These are phyloP conservation scores for Calocybe indica DNA, from an alignment of 768 basidiomycete genomes.

Conservation along the genomic window DNA sequence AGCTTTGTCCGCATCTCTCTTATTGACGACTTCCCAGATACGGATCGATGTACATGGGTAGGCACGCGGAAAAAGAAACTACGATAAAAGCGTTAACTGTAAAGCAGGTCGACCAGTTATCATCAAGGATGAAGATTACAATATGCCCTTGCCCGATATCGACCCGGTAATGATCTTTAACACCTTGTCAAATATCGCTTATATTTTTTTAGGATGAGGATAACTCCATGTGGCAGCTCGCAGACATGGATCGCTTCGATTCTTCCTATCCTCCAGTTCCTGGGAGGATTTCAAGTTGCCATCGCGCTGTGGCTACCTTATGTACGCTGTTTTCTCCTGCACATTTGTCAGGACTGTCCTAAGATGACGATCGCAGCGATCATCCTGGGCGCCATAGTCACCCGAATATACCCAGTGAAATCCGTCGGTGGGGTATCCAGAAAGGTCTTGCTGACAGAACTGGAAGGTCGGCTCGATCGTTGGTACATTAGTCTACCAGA, in stretches of 20 bases:
- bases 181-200: slow-evolving; percentile 3
- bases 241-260: slow-evolving; percentile 28
- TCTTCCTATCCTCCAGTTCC: slow-evolving; percentile 42
- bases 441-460: slow-evolving; percentile 39
- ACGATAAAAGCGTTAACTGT: neutral
- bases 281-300: slow-evolving; percentile 44
- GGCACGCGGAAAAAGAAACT: slow-evolving; percentile 1
- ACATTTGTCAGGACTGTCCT: neutral
- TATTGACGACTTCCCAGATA: slow-evolving; percentile 34
- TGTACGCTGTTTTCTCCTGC: slow-evolving; percentile 33
- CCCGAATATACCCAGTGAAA: slow-evolving; percentile 66
- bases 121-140: slow-evolving; percentile 66
- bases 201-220: slow-evolving; percentile 47
- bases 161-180: slow-evolving; percentile 34
- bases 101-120: slow-evolving; percentile 55
- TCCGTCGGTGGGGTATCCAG: slow-evolving; percentile 37
- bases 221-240: slow-evolving; percentile 47
- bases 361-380: slow-evolving; percentile 35
- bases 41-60: slow-evolving; percentile 72
- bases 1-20: neutral
- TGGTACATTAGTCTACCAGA: slow-evolving; percentile 72
- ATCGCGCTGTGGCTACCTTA: slow-evolving; percentile 49
- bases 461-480: slow-evolving; percentile 67
- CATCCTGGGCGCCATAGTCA: slow-evolving; percentile 62
- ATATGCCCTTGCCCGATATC: slow-evolving; percentile 55